phyloP scores from a whole-genome alignment of 805 yeast genomes.

The Nakazawaea wickerhamii region DNA sequence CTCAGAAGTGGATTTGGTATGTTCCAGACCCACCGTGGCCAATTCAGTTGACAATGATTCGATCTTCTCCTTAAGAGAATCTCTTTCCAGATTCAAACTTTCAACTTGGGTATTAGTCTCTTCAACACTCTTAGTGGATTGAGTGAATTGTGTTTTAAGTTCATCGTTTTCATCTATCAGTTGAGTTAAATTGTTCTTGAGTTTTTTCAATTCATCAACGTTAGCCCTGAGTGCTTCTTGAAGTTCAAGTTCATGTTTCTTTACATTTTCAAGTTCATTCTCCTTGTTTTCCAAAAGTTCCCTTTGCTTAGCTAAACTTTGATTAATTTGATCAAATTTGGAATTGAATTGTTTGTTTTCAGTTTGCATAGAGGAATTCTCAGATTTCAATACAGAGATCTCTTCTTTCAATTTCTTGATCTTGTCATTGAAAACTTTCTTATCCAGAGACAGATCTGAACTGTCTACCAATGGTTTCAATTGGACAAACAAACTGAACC shows the following conservation, averaged over 20 bases:
- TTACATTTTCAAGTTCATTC: conserved; percentile 30
- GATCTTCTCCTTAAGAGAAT: conserved; percentile 17
- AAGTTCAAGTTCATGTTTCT: conserved; percentile 23
- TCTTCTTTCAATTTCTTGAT: conserved; percentile 53
- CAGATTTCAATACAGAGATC: conserved; percentile 42
- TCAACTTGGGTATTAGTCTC: conserved; percentile 15
- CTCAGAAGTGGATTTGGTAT: conserved; percentile 10
- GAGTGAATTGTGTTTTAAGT: conserved; percentile 14
- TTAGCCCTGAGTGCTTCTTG: conserved; percentile 13
- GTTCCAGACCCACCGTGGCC: conserved; percentile 7
- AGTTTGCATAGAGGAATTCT: conserved; percentile 13
- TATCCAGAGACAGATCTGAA: conserved; percentile 13
- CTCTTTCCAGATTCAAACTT: conserved; percentile 15
- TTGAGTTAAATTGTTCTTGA: conserved; percentile 24
- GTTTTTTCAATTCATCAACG: conserved; percentile 16
- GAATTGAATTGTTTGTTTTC: conserved; percentile 7
- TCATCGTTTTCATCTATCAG: conserved; percentile 22
- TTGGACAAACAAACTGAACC: conserved; percentile 71
- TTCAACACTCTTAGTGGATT: conserved; percentile 1
- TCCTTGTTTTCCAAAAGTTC: conserved; percentile 42
- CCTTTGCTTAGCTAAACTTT: conserved; percentile 34
- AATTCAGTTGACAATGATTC: conserved; percentile 17
- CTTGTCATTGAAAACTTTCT: conserved; percentile 49
- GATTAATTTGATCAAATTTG: conserved; percentile 22
- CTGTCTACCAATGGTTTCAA: conserved; percentile 66